Evolutionary conservation across 2,329 filamentous ascomycete species (phyloP).

Genomic region (Dryadomyces sulphureus): DNA sequence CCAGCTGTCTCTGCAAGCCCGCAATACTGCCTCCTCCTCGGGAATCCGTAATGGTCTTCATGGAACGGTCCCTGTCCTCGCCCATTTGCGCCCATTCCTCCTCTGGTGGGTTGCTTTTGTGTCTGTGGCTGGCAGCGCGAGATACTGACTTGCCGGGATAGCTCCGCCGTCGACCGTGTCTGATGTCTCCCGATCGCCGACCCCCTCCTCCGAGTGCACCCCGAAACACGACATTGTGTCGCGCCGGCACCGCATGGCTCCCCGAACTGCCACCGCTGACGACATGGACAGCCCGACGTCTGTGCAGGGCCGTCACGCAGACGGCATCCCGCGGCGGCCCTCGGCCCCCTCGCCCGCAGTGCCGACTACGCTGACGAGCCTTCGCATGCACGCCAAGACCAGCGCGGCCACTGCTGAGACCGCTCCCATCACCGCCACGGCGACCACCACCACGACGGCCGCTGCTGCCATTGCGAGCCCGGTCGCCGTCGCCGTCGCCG

Average conservation of each 20-base stretch:
- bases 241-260: conserved; percentile 34
- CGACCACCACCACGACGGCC: conserved; percentile 6
- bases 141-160: no score
- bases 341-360: conserved; percentile 20
- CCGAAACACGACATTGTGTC: conserved; percentile 35
- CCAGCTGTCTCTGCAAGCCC: neutral
- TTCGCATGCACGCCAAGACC: conserved; percentile 8
- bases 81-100: conserved; percentile 17
- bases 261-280: conserved; percentile 26
- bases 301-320: conserved; percentile 23
- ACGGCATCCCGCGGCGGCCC: conserved; percentile 26
- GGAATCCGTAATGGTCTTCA: conserved; percentile 39
- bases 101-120: no score
- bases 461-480: no score
- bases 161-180: conserved; percentile 36
- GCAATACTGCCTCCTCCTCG: conserved; percentile 11
- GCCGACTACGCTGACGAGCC: conserved; percentile 5
- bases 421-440: conserved; percentile 13
- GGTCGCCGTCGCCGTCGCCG: neutral
- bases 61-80: conserved; percentile 48
- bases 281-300: neutral
- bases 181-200: conserved; percentile 38
- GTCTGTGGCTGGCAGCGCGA: no score
- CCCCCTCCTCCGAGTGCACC: conserved; percentile 27
- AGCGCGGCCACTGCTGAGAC: conserved; percentile 5